A percentile compares a stretch with the other conserved stretches of the same genome.
Evolutionary conservation across 2,329 filamentous ascomycete species (phyloP).

Genomic region (Juglanconis oblonga): DNA sequence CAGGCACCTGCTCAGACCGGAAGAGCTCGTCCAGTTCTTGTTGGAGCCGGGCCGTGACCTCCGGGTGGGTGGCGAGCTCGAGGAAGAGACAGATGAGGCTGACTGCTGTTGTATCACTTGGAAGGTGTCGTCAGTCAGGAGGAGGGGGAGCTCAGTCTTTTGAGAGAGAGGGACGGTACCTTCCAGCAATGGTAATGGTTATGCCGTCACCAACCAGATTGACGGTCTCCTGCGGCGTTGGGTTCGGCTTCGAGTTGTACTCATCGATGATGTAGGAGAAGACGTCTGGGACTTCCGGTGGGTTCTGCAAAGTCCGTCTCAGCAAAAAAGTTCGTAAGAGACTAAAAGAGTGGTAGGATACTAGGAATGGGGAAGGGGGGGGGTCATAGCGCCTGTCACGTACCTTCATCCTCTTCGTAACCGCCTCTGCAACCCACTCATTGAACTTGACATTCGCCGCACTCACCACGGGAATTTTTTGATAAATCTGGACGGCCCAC

Average conservation of each 20-base stretch:
- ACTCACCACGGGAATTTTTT: neutral
- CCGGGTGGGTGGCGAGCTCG: conserved; percentile 11
- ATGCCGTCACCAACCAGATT: conserved; percentile 7
- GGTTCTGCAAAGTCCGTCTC: neutral
- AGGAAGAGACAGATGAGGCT: conserved; percentile 12
- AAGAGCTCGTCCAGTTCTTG: conserved; percentile 8
- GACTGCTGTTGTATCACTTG: conserved; percentile 11
- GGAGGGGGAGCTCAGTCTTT: too few relatives aligned
- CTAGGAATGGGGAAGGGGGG: too few relatives aligned
- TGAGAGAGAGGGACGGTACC: neutral
- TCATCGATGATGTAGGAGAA: conserved; percentile 14
- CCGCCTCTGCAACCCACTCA: conserved; percentile 1
- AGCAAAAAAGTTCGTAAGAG: too few relatives aligned
- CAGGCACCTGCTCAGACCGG: neutral
- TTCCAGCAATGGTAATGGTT: conserved; percentile 10
- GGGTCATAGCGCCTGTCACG: neutral
- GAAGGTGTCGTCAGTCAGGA: neutral
- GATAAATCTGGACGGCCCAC: conserved; percentile 1
- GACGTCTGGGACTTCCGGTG: conserved; percentile 7
- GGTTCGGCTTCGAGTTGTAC: neutral
- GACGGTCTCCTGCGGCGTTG: neutral
- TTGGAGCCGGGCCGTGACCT: neutral
- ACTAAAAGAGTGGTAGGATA: too few relatives aligned
- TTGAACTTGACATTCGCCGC: conserved; percentile 7
- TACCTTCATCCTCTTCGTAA: conserved; percentile 12